Base-by-base conservation (phyloP, 2,329 filamentous ascomycete species). In the Sarocladiaceae sp. region DNA sequence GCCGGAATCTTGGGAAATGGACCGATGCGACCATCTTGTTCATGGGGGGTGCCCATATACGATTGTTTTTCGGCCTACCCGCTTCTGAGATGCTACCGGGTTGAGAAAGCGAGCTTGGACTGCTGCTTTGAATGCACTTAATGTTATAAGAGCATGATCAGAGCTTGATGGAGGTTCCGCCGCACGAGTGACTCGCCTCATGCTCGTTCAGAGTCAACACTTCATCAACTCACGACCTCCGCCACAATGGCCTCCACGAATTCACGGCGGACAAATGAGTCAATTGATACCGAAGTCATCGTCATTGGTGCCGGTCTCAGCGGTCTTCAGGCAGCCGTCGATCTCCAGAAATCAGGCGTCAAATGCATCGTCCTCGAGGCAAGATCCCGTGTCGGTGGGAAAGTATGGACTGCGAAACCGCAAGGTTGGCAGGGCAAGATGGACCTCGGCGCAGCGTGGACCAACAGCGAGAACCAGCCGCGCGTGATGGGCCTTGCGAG, bases 271-370 rank as follows among this genome's bases (percentile, higher is more conserved):
- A 13, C 7, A 13, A 29, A 29, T 9, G 26, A 29, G 26, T 13
- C 26, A 29, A 29, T 29, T 29, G 13, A 7, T 7, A 29, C 26
- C 9, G 9, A 56, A 33, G 54, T 58, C 23, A 49, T 57, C 19
- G 47, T 58, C 33, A 49, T 58, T 23, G 55, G 55, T 13, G 55
- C 48, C 26, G 47, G 53, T 27, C 48, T 55, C 33, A 51, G 53
- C 35, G 56, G 56, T 27, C 51, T 58, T 19, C 48, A 55, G 19
- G 50, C 55, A 10, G 53, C 56, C 7, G 26, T 29, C 26, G 26
- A 29, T 29, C 26, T 29, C 13, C 26, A 29, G 26, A 29, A 29
- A 13, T 29, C 26, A 9, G 56, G 56, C 3, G n/a, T 51, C 11
- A 50, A 49, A 11, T 57, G 54, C 44, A 40, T 57, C 6, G 50